Evolutionary conservation across 2,329 filamentous ascomycete genomes (phyloP), one percentile per base, ranked within the genome.

Genomic region (Penicillium sp.): DNA sequence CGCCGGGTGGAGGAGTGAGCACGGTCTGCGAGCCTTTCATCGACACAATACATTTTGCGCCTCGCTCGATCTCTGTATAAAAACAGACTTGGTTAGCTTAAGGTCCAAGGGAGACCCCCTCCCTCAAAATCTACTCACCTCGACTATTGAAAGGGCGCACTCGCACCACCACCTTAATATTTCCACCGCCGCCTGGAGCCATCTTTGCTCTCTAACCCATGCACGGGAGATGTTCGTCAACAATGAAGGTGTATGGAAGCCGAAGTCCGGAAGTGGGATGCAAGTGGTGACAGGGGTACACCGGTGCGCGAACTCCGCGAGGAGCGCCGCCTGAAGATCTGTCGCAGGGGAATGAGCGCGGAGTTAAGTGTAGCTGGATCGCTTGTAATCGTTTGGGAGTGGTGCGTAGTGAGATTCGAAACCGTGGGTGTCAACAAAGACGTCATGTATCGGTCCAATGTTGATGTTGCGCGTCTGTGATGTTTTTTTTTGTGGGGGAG

Each of bases 141-240:
- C 92, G 87, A 71, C 86, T 87, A 77, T 99, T 99, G 80, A 99
- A 99, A 50, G 94, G 94, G 74, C 94, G 87, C 69, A 90, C 88
- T 80, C 94, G 87, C 81, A 99, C 94, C 82, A 99, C 94, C 80
- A 99, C 94, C 87, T 99, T 99, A 77, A 99, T 99, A 74, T 99
- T 99, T 73, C 94, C 92, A 79, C 90, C 92, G 71, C 90, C 90
- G 68, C 84, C 82, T 68, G 84, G 81, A 70, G 85, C 83, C 87
- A 90, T 90, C 57, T 65, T 76, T 65, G 43, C 53, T 60, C 60
- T 64, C 67, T 71, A 54, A 68, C 70, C 73, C 74, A 76, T 76
- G 62, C 65, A 75, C 71, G 61, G 59, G 60, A 56, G 52, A 23
- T 15, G 31, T 21, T 49, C 27, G 60, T 65, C 52, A 57, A 52